Conservation (phyloP, 306 rosid genomes). For the Prinsepia uniflora region DNA sequence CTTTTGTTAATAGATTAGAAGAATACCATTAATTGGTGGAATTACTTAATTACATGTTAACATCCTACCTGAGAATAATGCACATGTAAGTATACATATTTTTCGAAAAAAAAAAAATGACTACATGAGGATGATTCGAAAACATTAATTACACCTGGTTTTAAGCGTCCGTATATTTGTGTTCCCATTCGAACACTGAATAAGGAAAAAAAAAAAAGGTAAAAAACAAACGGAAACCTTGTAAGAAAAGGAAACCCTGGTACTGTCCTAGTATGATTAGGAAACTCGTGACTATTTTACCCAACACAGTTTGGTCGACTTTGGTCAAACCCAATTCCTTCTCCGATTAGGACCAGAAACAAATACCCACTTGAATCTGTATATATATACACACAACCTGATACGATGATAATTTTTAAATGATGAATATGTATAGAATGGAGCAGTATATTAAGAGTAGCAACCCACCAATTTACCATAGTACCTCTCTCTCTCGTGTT, state of each 20-base stretch:
- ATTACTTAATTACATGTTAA: too few relatives aligned
- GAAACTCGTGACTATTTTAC: too few relatives aligned
- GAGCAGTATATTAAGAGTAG: not conserved
- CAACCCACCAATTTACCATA: not conserved
- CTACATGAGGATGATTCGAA: not conserved
- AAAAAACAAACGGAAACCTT: not conserved
- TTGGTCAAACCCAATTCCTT: not conserved
- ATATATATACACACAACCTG: too few relatives aligned
- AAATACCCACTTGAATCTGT: too few relatives aligned
- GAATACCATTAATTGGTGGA: too few relatives aligned
- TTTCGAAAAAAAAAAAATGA: not conserved
- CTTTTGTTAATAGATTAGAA: too few relatives aligned
- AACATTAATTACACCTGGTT: not conserved
- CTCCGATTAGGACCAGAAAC: too few relatives aligned
- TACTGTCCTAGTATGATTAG: not conserved
- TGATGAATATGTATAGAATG: too few relatives aligned
- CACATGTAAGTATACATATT: too few relatives aligned
- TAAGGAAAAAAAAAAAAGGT: not conserved
- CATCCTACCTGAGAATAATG: too few relatives aligned
- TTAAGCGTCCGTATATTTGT: not conserved
- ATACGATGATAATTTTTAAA: too few relatives aligned
- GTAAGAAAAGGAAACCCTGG: not conserved
- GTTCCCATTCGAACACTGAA: not conserved
- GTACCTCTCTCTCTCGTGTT: not conserved
- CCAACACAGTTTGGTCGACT: too few relatives aligned